These are phyloP conservation scores for Candida hispaniensis DNA, from an alignment of 805 yeast genomes.

Conservation along the genomic window DNA sequence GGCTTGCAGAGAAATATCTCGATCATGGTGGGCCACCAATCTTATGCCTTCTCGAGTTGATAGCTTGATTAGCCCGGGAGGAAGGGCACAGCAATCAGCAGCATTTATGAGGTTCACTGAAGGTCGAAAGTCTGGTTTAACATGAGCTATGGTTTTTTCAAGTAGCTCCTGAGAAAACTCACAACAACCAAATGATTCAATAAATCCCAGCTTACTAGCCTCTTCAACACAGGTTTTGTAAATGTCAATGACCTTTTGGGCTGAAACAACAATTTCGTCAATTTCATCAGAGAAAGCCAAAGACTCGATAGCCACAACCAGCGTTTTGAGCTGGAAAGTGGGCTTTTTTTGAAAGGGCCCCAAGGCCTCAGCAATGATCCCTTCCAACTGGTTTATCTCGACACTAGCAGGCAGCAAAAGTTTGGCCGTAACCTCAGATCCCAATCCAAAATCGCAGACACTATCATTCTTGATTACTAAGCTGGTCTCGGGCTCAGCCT, in stretches of 20 bases:
- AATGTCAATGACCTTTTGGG: slow-evolving; percentile 18
- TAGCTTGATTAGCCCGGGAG: slow-evolving; percentile 25
- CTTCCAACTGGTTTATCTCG: slow-evolving; percentile 6
- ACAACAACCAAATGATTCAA: slow-evolving; percentile 24
- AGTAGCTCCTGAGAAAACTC: slow-evolving; percentile 25
- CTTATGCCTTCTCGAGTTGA: slow-evolving; percentile 24
- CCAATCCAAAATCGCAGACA: slow-evolving; percentile 11
- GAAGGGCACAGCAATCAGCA: slow-evolving; percentile 30
- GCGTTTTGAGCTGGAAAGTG: slow-evolving; percentile 3
- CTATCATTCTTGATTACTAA: slow-evolving; percentile 7
- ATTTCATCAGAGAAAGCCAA: slow-evolving; percentile 25
- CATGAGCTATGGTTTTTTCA: slow-evolving; percentile 18
- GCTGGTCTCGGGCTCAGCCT: slow-evolving; percentile 2
- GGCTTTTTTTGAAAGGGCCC: slow-evolving; percentile 15
- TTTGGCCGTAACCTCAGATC: slow-evolving; percentile 18
- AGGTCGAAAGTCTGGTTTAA: slow-evolving; percentile 17
- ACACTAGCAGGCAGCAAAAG: slow-evolving; percentile 19
- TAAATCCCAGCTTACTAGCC: slow-evolving; percentile 12
- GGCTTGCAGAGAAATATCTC: slow-evolving; percentile 21
- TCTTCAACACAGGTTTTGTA: slow-evolving; percentile 20
- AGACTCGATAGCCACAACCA: slow-evolving; percentile 26
- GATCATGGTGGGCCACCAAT: slow-evolving; percentile 30
- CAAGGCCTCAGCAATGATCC: slow-evolving; percentile 15
- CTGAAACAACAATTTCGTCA: slow-evolving; percentile 19
- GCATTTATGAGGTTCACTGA: slow-evolving; percentile 28